Conservation (phyloP, 2,329 filamentous ascomycete genomes). For the Penicillium sp. region DNA sequence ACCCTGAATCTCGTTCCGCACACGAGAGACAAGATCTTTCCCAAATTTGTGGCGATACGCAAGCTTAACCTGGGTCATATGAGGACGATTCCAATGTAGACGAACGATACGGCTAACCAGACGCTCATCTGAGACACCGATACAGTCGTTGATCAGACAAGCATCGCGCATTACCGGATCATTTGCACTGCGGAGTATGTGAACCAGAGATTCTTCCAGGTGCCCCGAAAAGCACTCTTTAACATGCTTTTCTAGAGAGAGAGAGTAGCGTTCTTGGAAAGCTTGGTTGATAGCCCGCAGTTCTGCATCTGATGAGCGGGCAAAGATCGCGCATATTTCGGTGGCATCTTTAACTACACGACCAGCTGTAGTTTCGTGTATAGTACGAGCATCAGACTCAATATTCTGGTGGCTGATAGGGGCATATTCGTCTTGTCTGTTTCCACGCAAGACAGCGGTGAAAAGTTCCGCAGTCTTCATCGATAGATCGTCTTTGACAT, state of each 20-base stretch:
- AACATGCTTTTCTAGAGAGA: conserved; percentile 70
- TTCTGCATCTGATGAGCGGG: conserved; percentile 74
- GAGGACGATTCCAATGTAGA: conserved; percentile 76
- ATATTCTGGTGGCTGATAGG: conserved; percentile 72
- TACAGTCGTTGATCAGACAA: conserved; percentile 77
- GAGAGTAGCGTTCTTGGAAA: conserved; percentile 72
- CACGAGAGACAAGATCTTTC: conserved; percentile 65
- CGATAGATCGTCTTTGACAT: conserved; percentile 75
- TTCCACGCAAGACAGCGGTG: conserved; percentile 73
- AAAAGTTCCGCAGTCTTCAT: conserved; percentile 86
- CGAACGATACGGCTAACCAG: conserved; percentile 74
- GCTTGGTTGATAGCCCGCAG: conserved; percentile 75
- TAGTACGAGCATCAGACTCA: conserved; percentile 70
- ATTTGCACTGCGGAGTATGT: conserved; percentile 71
- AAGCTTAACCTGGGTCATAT: conserved; percentile 73
- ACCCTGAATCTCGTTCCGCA: conserved; percentile 80
- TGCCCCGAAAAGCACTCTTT: conserved; percentile 85
- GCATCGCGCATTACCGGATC: conserved; percentile 87
- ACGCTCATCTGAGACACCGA: conserved; percentile 76
- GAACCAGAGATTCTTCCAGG: conserved; percentile 81
- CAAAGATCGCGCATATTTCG: conserved; percentile 73
- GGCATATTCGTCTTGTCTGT: conserved; percentile 72
- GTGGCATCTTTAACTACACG: conserved; percentile 37
- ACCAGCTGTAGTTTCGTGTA: conserved; percentile 58
- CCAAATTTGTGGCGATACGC: conserved; percentile 73